Percentiles rank a stretch among this genome's conserved stretches.
phyloP scores from a whole-genome alignment of 2,329 filamentous ascomycete species.

The Botrytis elliptica region DNA sequence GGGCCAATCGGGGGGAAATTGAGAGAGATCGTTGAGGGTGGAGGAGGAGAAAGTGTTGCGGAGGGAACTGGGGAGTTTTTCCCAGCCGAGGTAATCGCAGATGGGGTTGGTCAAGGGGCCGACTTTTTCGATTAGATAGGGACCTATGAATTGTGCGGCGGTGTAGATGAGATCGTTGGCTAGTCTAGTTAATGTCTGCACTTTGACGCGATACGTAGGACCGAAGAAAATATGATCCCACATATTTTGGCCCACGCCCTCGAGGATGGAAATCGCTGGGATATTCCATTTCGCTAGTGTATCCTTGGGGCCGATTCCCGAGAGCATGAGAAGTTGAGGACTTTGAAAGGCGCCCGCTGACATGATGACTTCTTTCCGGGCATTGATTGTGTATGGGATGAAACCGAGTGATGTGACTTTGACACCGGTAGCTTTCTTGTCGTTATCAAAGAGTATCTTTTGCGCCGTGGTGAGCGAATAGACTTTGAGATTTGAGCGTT shows the following conservation, averaged over 20 bases:
- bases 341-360: constrained; percentile 50
- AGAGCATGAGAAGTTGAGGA: constrained; percentile 49
- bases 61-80: constrained; percentile 31
- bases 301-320: constrained; percentile 47
- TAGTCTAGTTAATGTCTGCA: not conserved
- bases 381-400: constrained; percentile 25
- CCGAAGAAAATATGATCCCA: constrained; percentile 35
- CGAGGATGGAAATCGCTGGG: constrained; percentile 45
- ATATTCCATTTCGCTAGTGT: constrained; percentile 48
- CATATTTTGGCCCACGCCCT: constrained; percentile 52
- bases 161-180: constrained; percentile 9
- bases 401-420: not conserved
- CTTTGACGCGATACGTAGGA: not conserved
- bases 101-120: not conserved
- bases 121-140: not conserved
- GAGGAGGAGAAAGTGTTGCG: not conserved
- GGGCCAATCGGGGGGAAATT: constrained; percentile 37
- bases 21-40: constrained; percentile 32
- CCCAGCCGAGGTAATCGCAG: constrained; percentile 42
- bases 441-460: constrained; percentile 45
- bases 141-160: not conserved
- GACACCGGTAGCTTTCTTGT: constrained; percentile 11
- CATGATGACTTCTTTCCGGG: constrained; percentile 42
- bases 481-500: constrained; percentile 39
- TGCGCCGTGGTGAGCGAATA: constrained; percentile 45